phyloP scores from a whole-genome alignment of 768 basidiomycete genomes.

The Boletales sp. region DNA sequence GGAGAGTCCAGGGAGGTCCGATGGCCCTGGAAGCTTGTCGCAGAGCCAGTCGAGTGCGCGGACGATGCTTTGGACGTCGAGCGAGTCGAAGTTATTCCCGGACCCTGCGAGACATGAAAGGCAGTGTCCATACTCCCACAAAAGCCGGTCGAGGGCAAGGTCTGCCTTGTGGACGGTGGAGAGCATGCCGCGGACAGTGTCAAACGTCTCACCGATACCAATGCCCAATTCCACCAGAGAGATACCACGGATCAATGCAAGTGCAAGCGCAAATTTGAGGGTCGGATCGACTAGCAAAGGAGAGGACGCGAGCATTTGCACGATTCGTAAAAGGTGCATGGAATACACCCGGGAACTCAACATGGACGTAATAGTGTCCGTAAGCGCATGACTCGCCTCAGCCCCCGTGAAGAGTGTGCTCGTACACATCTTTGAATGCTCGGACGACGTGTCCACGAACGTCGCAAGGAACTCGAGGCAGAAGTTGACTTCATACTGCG shows the following conservation, averaged over 20 bases:
- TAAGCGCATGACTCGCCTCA: slow-evolving; percentile 42
- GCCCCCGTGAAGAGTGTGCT: slow-evolving; percentile 38
- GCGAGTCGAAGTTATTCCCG: slow-evolving; percentile 18
- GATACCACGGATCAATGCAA: slow-evolving; percentile 30
- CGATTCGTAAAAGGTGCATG: slow-evolving; percentile 40
- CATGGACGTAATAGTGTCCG: slow-evolving; percentile 41
- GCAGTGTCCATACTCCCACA: slow-evolving; percentile 38
- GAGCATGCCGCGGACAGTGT: slow-evolving; percentile 22
- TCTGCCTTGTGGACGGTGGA: slow-evolving; percentile 24
- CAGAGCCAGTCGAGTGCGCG: slow-evolving; percentile 56
- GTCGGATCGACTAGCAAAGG: slow-evolving; percentile 21
- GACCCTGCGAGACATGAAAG: slow-evolving; percentile 29
- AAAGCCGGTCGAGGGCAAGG: slow-evolving; percentile 20
- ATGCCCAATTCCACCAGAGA: slow-evolving; percentile 20
- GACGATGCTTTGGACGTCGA: slow-evolving; percentile 40
- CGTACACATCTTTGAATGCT: slow-evolving; percentile 42
- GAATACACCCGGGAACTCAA: slow-evolving; percentile 48
- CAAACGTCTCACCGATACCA: slow-evolving; percentile 23
- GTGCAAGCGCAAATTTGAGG: slow-evolving; percentile 33
- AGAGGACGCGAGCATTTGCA: slow-evolving; percentile 27
- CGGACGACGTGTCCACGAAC: slow-evolving; percentile 40
- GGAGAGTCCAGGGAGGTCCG: slow-evolving; percentile 49
- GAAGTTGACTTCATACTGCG: slow-evolving; percentile 48
- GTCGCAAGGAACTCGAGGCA: slow-evolving; percentile 48
- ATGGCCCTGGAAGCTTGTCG: slow-evolving; percentile 39